Conservation (phyloP, 1,284 basidiomycete species). For the Golubevia sp. region DNA sequence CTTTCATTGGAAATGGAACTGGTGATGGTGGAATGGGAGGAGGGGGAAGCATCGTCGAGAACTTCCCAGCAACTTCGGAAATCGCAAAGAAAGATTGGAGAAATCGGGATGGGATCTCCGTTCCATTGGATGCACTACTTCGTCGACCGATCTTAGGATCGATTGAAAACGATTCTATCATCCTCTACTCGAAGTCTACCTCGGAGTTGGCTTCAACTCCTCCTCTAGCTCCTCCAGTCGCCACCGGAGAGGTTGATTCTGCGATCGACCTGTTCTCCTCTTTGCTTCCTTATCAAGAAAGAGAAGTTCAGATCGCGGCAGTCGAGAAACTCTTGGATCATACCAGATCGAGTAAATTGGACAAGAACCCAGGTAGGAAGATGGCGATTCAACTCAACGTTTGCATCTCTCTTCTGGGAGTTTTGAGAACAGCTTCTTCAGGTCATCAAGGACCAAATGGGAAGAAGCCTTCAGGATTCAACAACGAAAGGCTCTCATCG, state of each 20-base stretch:
- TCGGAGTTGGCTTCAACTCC: slow-evolving; percentile 63
- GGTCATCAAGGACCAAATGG: slow-evolving; percentile 22
- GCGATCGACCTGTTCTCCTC: slow-evolving; percentile 84
- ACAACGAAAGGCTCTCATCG: slow-evolving; percentile 72
- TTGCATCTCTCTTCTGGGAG: slow-evolving; percentile 77
- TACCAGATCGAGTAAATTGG: slow-evolving; percentile 76
- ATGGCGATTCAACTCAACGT: slow-evolving; percentile 84
- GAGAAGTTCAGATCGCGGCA: slow-evolving; percentile 71
- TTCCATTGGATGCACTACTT: slow-evolving; percentile 75
- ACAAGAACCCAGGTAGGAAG: slow-evolving; percentile 85
- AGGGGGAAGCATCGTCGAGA: neutral
- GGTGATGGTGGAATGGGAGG: neutral
- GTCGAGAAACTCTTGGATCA: slow-evolving; percentile 71
- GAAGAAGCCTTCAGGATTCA: slow-evolving; percentile 46
- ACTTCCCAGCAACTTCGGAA: slow-evolving; percentile 14
- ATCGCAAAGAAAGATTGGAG: slow-evolving; percentile 68
- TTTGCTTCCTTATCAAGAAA: slow-evolving; percentile 75
- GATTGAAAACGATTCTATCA: slow-evolving; percentile 82
- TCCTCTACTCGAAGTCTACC: slow-evolving; percentile 66
- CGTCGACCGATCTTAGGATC: slow-evolving; percentile 80
- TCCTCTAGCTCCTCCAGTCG: slow-evolving; percentile 75
- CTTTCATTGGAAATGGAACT: slow-evolving; percentile 9
- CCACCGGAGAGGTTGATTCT: slow-evolving; percentile 84
- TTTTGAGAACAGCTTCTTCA: slow-evolving; percentile 66
- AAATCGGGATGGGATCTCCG: slow-evolving; percentile 79